A percentile compares a stretch with the other conserved stretches of the same genome.
Conservation (phyloP, 2,329 filamentous ascomycete genomes). For the Epichloe elymi region DNA sequence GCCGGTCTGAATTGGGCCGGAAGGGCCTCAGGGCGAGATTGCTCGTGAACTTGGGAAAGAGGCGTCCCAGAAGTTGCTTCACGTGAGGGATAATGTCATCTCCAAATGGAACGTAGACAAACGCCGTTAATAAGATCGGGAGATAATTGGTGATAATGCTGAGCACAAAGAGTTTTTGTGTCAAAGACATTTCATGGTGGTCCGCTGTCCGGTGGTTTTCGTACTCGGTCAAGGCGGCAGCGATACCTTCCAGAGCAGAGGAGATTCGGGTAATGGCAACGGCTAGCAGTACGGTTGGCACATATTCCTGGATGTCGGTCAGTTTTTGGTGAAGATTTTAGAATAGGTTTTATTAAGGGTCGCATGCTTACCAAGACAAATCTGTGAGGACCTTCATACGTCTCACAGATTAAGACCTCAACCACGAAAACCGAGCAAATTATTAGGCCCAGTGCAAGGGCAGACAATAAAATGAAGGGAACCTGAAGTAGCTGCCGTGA, state of each 20-base stretch:
- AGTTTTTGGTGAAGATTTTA: too few species aligned
- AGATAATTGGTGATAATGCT: constrained; percentile 74
- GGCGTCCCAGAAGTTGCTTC: constrained; percentile 42
- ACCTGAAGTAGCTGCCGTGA: constrained; percentile 53
- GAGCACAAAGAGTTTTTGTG: constrained; percentile 62
- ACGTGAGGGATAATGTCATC: constrained; percentile 53
- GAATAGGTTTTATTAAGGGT: not conserved
- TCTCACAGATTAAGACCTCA: constrained; percentile 62
- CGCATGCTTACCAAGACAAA: constrained; percentile 39
- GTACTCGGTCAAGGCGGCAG: constrained; percentile 50
- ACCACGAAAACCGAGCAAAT: constrained; percentile 60
- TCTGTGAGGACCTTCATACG: constrained; percentile 58
- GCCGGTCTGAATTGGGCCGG: constrained; percentile 49
- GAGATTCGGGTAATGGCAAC: constrained; percentile 52
- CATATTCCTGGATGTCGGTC: constrained; percentile 40
- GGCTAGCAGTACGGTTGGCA: constrained; percentile 59
- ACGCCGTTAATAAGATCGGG: constrained; percentile 62
- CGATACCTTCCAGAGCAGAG: constrained; percentile 47
- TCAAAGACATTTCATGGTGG: constrained; percentile 54
- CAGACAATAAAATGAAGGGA: constrained; percentile 51
- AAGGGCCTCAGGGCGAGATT: constrained; percentile 44
- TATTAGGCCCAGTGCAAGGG: constrained; percentile 46
- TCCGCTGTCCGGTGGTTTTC: constrained; percentile 66
- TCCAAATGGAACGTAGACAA: constrained; percentile 67
- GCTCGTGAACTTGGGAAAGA: constrained; percentile 29